Conservation (phyloP, 78 protist genomes). For the Dictyostelium purpureum region DNA sequence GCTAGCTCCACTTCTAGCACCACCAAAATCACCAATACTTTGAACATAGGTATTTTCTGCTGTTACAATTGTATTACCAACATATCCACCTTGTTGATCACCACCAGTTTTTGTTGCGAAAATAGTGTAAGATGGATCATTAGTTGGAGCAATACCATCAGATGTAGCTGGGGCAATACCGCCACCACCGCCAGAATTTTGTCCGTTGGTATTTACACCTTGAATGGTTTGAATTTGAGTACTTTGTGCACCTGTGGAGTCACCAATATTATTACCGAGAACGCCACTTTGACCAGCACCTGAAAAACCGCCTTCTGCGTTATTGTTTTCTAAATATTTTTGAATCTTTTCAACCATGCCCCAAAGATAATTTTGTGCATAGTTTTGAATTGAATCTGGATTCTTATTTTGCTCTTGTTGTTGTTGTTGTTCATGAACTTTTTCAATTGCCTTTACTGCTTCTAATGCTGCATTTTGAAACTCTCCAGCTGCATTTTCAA, state of each 20-base stretch:
- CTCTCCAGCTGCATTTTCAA: neutral
- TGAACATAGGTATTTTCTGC: neutral
- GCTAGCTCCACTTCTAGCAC: conserved; percentile 6
- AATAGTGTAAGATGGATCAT: neutral
- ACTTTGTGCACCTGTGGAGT: conserved; percentile 20
- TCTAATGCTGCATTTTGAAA: neutral
- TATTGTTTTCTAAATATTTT: neutral
- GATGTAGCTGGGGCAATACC: neutral
- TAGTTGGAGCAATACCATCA: neutral
- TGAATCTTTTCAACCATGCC: neutral
- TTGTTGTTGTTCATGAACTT: neutral
- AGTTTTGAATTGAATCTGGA: neutral
- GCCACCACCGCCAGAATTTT: neutral
- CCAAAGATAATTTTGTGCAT: neutral
- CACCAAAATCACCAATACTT: neutral
- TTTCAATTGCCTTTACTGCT: neutral
- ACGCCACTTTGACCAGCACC: conserved; percentile 14
- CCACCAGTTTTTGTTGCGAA: neutral
- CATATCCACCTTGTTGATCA: neutral
- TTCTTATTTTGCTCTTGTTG: neutral
- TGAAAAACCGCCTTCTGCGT: neutral
- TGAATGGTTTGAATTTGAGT: neutral
- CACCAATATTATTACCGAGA: conserved; percentile 16
- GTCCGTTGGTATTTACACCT: neutral
- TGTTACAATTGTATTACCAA: neutral